Conservation (phyloP, 2,329 filamentous ascomycete species). For the Penicillium sp. region DNA sequence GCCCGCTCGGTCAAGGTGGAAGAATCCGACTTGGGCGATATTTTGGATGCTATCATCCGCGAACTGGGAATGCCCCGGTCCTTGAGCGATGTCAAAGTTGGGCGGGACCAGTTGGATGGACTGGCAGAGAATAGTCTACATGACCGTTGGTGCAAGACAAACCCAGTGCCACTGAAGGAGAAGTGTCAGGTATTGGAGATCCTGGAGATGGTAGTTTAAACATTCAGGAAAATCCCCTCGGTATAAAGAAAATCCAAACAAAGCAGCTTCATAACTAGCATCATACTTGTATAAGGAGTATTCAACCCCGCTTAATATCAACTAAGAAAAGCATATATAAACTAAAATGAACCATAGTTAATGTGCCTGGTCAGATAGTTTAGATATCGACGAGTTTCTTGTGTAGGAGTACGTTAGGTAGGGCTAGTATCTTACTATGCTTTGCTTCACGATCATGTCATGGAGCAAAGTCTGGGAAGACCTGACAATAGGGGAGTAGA, state of each 20-base stretch:
- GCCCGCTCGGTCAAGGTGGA: slow-evolving; percentile 28
- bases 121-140: slow-evolving; percentile 43
- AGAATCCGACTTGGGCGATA: slow-evolving; percentile 50
- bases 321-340: background rate
- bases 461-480: too few species aligned
- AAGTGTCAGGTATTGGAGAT: slow-evolving; percentile 26
- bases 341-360: background rate
- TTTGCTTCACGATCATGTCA: background rate
- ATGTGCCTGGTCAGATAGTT: background rate
- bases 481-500: background rate
- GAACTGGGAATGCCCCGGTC: slow-evolving; percentile 56
- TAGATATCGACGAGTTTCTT: background rate
- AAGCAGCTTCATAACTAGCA: background rate
- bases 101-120: slow-evolving; percentile 48
- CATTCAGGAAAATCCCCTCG: background rate
- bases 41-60: slow-evolving; percentile 53
- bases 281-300: background rate
- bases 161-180: slow-evolving; percentile 22
- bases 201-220: slow-evolving; percentile 23
- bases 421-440: background rate
- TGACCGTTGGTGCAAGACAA: slow-evolving; percentile 23
- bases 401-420: background rate
- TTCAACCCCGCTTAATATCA: background rate
- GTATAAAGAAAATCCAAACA: background rate
- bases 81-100: slow-evolving; percentile 53